Evolutionary conservation across 2,329 filamentous ascomycete species (phyloP), one percentile per base, ranked within the genome.

Genomic region (Exophiala bonariae): DNA sequence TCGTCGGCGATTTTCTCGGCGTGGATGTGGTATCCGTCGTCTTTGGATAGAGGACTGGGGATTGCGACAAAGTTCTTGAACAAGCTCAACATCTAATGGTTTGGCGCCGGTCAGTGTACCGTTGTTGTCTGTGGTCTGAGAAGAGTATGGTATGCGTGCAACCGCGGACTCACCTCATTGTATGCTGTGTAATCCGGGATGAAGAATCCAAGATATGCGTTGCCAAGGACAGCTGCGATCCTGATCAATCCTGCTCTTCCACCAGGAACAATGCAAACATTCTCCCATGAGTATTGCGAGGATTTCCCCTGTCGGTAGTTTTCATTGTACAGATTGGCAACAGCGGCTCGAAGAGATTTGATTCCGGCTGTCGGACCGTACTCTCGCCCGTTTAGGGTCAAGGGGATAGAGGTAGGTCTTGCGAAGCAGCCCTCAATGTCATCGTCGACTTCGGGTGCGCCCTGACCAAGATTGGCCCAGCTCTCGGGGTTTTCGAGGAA

Each of bases 171-270:
- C 41, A 50, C 51, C 49, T 96, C 91, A 64, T 95, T 96, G 76
- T 97, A 97, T 2, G 92, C 92, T 3, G 91, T 96, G 73, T 96
- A 96, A 68, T 96, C 87, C 36, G 89, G 89, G 64, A 95, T 88
- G 71, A 95, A 96, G 79, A 96, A 96, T 33, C 86, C 89, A 54
- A 96, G 77, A 64, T 95, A 95, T 45, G 90, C 85, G 67, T 95
- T 95, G 56, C 92, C 92, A 59, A 97, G 73, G 4, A 97, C 90
- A 41, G 92, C 92, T 16, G 92, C 92, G 66, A 97, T 96, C 60
- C 92, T 83, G 66, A 96, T 96, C 70, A 97, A 75, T 39, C 92
- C 92, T 26, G 92, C 92, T 61, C 92, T 83, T 31, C 92, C 92
- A 67, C 57, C 57, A 14, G 92, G 92, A 3, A 97, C 92, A 66